Conservation (phyloP, 371 early-diverging fungal species). For the Blyttiomyces sp. region DNA sequence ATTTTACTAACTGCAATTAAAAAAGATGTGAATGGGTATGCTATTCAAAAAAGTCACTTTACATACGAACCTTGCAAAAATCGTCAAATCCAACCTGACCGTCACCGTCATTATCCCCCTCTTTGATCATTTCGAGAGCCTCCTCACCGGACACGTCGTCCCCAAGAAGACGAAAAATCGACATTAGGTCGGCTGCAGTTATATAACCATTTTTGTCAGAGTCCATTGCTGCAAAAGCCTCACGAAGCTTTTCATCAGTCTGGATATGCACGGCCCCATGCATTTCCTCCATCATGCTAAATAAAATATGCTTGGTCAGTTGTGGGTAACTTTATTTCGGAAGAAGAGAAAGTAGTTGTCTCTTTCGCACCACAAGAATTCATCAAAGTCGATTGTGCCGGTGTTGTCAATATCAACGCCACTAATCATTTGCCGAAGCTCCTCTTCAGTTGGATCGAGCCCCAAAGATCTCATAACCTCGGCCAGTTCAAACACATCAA, state of each 20-base stretch:
- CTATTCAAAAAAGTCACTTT: too few species aligned
- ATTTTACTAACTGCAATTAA: too few species aligned
- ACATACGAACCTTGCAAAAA: slow-evolving; percentile 16
- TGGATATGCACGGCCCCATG: slow-evolving; percentile 5
- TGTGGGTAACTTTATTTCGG: not conserved
- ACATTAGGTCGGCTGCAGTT: slow-evolving; percentile 19
- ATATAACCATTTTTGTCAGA: slow-evolving; percentile 23
- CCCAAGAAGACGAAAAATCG: slow-evolving; percentile 7
- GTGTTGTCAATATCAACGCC: slow-evolving; percentile 39
- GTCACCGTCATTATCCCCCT: slow-evolving; percentile 31
- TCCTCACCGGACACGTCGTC: slow-evolving; percentile 24
- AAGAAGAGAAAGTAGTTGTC: not conserved
- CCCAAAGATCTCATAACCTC: slow-evolving; percentile 46
- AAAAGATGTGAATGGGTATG: too few species aligned
- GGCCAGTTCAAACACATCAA: slow-evolving; percentile 39
- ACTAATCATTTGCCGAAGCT: slow-evolving; percentile 36
- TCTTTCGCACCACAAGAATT: slow-evolving; percentile 30
- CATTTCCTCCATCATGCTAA: slow-evolving; percentile 20
- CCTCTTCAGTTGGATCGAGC: slow-evolving; percentile 42
- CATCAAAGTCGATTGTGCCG: slow-evolving; percentile 42
- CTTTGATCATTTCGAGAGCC: slow-evolving; percentile 20
- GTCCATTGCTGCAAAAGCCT: slow-evolving; percentile 27
- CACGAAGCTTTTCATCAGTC: slow-evolving; percentile 12
- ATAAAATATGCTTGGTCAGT: not conserved
- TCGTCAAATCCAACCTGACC: slow-evolving; percentile 28